A percentile compares a stretch with the other conserved stretches of the same genome.
Evolutionary conservation across 2,329 filamentous ascomycete species (phyloP).

Genomic region (Arthrobotrys conoides): DNA sequence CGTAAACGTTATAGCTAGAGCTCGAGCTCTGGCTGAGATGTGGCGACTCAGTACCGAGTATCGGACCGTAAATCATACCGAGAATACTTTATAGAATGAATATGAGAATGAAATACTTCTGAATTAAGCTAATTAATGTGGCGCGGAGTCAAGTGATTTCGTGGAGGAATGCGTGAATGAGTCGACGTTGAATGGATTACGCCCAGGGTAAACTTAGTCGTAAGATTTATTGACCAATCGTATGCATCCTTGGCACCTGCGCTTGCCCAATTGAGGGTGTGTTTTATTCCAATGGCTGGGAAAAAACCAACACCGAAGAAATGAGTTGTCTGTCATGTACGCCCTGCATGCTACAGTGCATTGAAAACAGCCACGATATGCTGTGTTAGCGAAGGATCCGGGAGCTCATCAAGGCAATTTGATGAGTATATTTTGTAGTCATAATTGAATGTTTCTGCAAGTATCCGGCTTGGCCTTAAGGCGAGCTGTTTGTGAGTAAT

Average conservation of each 20-base stretch:
- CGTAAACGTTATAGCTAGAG: background rate
- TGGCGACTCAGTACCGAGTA: background rate
- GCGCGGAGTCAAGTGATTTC: conserved; percentile 24
- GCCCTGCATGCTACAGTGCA: background rate
- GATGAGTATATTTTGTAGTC: background rate
- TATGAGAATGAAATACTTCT: too few relatives aligned
- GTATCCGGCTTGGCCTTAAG: background rate
- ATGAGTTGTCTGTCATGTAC: conserved; percentile 8
- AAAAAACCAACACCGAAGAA: background rate
- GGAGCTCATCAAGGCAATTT: background rate
- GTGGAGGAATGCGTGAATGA: background rate
- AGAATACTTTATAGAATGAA: too few relatives aligned
- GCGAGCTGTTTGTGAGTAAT: background rate
- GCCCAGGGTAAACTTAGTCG: background rate
- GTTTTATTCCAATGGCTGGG: conserved; percentile 12
- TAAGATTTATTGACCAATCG: conserved; percentile 1
- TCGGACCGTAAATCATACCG: background rate
- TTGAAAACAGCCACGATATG: background rate
- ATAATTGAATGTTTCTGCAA: background rate
- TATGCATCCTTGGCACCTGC: background rate
- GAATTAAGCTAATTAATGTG: too few relatives aligned
- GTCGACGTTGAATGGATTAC: background rate
- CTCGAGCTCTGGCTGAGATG: background rate
- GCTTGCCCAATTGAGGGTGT: background rate
- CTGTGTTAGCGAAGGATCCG: background rate